A percentile compares a stretch with the other conserved stretches of the same genome.
Conservation (phyloP, 1,284 basidiomycete species). For the Heterobasidion occidentale region DNA sequence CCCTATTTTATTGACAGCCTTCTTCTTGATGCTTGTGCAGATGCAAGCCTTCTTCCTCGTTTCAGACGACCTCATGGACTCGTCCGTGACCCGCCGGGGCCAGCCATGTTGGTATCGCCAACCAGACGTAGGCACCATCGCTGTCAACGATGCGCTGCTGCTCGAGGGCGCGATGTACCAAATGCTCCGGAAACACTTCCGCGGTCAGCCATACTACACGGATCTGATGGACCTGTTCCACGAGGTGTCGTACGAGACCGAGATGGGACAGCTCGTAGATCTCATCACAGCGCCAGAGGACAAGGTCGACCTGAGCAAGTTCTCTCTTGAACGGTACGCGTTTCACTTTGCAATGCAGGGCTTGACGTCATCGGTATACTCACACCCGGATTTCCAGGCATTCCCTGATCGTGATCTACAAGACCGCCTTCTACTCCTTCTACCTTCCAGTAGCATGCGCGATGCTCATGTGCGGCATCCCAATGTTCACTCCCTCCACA, state of each 20-base stretch:
- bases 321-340: constrained; percentile 75
- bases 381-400: constrained; percentile 44
- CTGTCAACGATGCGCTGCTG: constrained; percentile 98
- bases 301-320: constrained; percentile 79
- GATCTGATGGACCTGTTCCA: constrained; percentile 89
- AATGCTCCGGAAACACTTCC: constrained; percentile 86
- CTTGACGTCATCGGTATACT: constrained; percentile 1
- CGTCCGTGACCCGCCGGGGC: constrained; percentile 90
- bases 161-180: constrained; percentile 92
- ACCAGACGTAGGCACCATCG: constrained; percentile 75
- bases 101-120: constrained; percentile 95
- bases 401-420: constrained; percentile 92
- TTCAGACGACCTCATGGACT: constrained; percentile 98
- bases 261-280: constrained; percentile 94
- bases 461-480: constrained; percentile 75
- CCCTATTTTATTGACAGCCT: not conserved
- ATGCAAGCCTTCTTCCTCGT: constrained; percentile 98
- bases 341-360: not conserved
- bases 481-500: constrained; percentile 90
- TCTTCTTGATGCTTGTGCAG: constrained; percentile 29
- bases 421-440: constrained; percentile 98
- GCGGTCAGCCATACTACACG: constrained; percentile 75
- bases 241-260: constrained; percentile 89
- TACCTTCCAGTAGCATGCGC: constrained; percentile 97
- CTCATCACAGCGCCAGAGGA: constrained; percentile 94